Evolutionary conservation across 371 early-diverging fungal species (phyloP), one percentile per base, ranked within the genome.

Genomic region (Mortierella sp.): DNA sequence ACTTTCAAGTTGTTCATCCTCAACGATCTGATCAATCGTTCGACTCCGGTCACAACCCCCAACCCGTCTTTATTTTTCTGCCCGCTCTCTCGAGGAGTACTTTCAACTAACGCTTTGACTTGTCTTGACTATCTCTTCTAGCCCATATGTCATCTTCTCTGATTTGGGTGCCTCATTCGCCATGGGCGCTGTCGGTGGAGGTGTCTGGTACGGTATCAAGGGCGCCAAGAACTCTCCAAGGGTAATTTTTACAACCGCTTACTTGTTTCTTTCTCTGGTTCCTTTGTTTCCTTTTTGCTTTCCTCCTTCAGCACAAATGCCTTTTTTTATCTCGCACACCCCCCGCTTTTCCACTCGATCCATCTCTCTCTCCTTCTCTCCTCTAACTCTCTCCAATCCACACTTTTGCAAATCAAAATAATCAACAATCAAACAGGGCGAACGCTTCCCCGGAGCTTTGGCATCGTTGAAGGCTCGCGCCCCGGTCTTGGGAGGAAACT

Each of bases 111-210:
- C 45, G 2, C 8, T 53, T 22, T 53, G 4, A 13, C 9, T 29
- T 66, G 31, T 39, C 66, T 71, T 22, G 19, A 19, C 4, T 52
- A 24, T n/a, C 10, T 39, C 40, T 22, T 34, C 26, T 66, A 94
- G 97, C 86, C 99, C 99, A 69, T 98, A 96, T 94, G 94, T 94
- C 64, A 97, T 99, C 85, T 93, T 99, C 68, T 95, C 97, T 88
- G 99, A 99, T 88, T 88, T 95, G 61, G 99, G 99, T 70, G 96
- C 94, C 85, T 99, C 98, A 26, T 99, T 99, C 86, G 94, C 93
- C 81, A 97, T 99, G 96, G 99, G 99, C 76, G 96, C 96, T 63
- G 92, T 99, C 70, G 97, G 98, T 85, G 98, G 98, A 76, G 94
- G 97, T 86, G 90, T 96, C 73, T 97, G 97, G 97, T 96, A 98